A percentile compares a stretch with the other conserved stretches of the same genome.
These are phyloP conservation scores for Plectosphaerella cucumerina DNA, from an alignment of 2,329 filamentous ascomycete genomes.

Conservation along the genomic window DNA sequence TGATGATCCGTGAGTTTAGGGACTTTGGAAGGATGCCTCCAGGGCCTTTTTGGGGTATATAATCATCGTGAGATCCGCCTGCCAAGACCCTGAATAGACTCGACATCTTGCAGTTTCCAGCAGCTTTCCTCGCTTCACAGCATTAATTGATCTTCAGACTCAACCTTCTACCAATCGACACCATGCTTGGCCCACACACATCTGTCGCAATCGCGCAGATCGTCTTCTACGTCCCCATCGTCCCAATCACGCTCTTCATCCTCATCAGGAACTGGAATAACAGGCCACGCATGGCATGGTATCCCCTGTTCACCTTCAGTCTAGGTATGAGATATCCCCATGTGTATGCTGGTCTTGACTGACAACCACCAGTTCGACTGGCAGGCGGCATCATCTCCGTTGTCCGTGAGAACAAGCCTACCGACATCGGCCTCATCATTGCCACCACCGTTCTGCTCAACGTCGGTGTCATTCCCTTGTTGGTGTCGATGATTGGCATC, in stretches of 20 bases:
- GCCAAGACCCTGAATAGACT: too few species aligned
- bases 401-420: conserved; percentile 13
- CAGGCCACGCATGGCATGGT: conserved; percentile 11
- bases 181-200: conserved; percentile 8
- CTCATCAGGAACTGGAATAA: conserved; percentile 8
- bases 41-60: too few species aligned
- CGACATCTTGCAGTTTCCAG: too few species aligned
- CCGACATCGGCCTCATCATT: conserved; percentile 17
- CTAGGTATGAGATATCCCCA: too few species aligned
- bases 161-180: too few species aligned
- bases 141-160: too few species aligned
- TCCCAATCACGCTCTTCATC: conserved; percentile 10
- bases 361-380: conserved; percentile 17
- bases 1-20: too few species aligned
- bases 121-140: too few species aligned
- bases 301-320: conserved; percentile 18
- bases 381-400: conserved; percentile 21
- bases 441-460: conserved; percentile 22
- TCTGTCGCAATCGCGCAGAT: conserved; percentile 11
- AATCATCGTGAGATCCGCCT: too few species aligned
- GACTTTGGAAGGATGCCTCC: too few species aligned
- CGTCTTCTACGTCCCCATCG: conserved; percentile 10
- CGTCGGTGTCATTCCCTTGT: conserved; percentile 21
- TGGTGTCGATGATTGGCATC: conserved; percentile 19
- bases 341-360: not conserved